These are phyloP conservation scores for Colletotrichum tropicicola DNA, from an alignment of 2,329 filamentous ascomycete genomes.

Conservation along the genomic window DNA sequence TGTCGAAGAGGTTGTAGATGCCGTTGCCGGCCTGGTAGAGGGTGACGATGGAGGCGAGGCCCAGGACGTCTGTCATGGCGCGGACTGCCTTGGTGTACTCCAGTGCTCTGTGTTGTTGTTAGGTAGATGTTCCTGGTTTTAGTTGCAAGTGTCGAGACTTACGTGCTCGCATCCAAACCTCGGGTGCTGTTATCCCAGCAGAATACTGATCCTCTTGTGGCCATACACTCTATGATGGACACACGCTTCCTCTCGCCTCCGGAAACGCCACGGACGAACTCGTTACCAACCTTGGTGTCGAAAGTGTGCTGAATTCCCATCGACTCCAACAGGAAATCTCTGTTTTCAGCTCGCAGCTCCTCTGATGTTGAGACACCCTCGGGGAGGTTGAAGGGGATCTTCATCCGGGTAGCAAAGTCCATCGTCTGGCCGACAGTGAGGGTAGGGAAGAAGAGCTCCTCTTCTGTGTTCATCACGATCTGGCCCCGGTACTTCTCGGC, in stretches of 20 bases:
- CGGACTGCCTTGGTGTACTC: constrained; percentile 69
- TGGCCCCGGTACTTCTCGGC: constrained; percentile 62
- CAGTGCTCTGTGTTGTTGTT: constrained; percentile 51
- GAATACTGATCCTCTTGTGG: constrained; percentile 65
- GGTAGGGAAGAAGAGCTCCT: constrained; percentile 71
- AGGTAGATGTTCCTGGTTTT: not conserved
- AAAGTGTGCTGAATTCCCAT: constrained; percentile 67
- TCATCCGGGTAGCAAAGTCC: constrained; percentile 72
- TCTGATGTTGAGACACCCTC: constrained; percentile 50
- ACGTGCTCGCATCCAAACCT: constrained; percentile 72
- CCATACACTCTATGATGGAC: constrained; percentile 72
- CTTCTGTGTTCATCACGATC: constrained; percentile 77
- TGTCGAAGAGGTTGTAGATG: constrained; percentile 76
- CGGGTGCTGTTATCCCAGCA: constrained; percentile 76
- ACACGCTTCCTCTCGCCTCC: constrained; percentile 76
- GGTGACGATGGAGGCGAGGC: constrained; percentile 68
- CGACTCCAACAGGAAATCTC: constrained; percentile 64
- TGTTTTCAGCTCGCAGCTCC: constrained; percentile 55
- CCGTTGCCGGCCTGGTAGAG: constrained; percentile 77
- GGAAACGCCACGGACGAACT: constrained; percentile 71
- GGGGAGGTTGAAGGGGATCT: constrained; percentile 59
- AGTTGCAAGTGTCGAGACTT: constrained; percentile 29
- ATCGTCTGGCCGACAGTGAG: constrained; percentile 77
- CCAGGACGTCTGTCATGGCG: constrained; percentile 69
- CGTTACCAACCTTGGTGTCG: constrained; percentile 74